Evolutionary conservation across 495 filamentous ascomycete genomes (phyloP), one percentile per base, ranked within the genome.

Genomic region (Baudoinia panamericana): DNA sequence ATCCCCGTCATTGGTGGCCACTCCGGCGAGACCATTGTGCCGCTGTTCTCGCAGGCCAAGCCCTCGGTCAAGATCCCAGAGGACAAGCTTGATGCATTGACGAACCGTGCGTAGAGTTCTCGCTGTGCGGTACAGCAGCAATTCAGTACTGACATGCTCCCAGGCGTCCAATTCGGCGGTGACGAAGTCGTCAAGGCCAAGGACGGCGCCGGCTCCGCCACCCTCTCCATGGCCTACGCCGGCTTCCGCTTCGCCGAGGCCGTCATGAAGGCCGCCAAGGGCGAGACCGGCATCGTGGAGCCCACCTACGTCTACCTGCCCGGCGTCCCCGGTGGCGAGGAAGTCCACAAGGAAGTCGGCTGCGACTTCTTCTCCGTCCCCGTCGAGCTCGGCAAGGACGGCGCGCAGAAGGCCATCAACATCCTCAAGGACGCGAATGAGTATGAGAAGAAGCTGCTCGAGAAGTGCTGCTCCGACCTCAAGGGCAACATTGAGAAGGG

Each of bases 141-240:
- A n/a, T n/a, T n/a, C n/a, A n/a, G n/a, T n/a, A n/a, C n/a, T n/a
- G n/a, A n/a, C n/a, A n/a, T n/a, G n/a, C n/a, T n/a, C n/a, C n/a
- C n/a, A n/a, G n/a, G 90, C 59, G 92, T 97, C 54, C 90, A 97
- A 69, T 97, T 96, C 66, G 90, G 90, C 63, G 90, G 90, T 73
- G 90, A 97, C 63, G 90, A 97, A 76, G 90, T 97, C 48, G 90
- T 97, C 63, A 78, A 94, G 73, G 90, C 90, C 62, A 97, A 97
- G 78, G 86, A 84, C 62, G 90, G 90, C 65, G 86, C 88, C 56
- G 90, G 90, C 51, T 96, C 92, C 45, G 90, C 90, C 60, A 97
- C 90, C 45, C 80, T 97, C 46, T 94, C 85, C 63, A 97, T 97
- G 90, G 90, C 90, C 53, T 90, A 92, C 75, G 90, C 90, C 55